A percentile compares a stretch with the other conserved stretches of the same genome.
Conservation (phyloP, 768 basidiomycete genomes). For the Mycena haematopus region DNA sequence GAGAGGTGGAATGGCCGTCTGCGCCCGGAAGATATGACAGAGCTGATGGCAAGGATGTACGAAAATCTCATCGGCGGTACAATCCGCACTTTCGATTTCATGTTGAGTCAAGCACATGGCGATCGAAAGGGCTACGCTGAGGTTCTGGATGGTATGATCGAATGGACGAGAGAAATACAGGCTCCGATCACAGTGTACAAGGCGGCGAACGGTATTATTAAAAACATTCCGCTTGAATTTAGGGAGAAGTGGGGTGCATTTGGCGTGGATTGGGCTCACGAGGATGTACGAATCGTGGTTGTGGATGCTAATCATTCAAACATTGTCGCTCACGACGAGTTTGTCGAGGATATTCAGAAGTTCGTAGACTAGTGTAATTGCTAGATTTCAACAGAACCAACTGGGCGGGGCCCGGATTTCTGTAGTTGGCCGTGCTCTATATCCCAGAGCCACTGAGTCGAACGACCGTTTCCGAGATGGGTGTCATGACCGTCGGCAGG, state of each 20-base stretch:
- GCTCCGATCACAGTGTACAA: not conserved
- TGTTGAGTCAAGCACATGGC: not conserved
- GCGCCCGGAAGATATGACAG: not conserved
- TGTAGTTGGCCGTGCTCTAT: no score
- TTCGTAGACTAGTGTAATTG: not conserved
- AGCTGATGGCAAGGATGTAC: not conserved
- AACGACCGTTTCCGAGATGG: no score
- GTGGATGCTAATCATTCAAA: not conserved
- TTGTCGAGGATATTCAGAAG: slow-evolving; percentile 14
- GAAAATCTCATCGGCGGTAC: not conserved
- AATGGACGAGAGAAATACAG: not conserved
- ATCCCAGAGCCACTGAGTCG: no score
- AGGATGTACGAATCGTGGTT: not conserved
- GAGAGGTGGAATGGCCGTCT: not conserved
- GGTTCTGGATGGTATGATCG: not conserved
- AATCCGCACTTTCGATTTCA: not conserved
- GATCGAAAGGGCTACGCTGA: not conserved
- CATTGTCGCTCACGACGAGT: not conserved
- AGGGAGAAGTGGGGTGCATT: not conserved
- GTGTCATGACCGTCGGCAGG: no score
- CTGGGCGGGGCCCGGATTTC: no score
- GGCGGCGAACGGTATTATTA: not conserved
- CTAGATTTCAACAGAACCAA: no score
- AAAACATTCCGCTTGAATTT: not conserved
- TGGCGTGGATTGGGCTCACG: not conserved